These are phyloP conservation scores for Trametes meyenii DNA, from an alignment of 768 basidiomycete species.

Conservation along the genomic window DNA sequence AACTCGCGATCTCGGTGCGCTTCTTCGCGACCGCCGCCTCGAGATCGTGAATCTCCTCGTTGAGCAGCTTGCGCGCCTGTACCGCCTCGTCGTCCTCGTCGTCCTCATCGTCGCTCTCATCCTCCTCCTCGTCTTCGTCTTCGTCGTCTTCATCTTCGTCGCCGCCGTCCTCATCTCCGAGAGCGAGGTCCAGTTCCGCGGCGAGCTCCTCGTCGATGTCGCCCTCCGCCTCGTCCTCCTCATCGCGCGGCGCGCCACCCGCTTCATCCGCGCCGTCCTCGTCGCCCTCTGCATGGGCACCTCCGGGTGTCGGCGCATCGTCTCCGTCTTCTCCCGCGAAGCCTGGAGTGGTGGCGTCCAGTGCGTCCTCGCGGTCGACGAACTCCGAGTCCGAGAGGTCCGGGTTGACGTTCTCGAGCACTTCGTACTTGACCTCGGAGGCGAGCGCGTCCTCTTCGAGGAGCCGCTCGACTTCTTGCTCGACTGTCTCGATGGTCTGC, in stretches of 20 bases:
- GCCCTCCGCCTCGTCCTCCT: constrained; percentile 63
- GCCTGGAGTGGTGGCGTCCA: constrained; percentile 73
- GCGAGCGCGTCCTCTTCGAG: constrained; percentile 80
- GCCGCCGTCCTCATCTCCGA: constrained; percentile 65
- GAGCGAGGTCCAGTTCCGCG: constrained; percentile 83
- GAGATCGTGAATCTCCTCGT: constrained; percentile 87
- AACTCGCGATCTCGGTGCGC: constrained; percentile 77
- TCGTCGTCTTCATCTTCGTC: constrained; percentile 69
- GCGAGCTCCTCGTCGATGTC: constrained; percentile 90
- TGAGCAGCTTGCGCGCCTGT: constrained; percentile 77
- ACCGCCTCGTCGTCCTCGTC: constrained; percentile 77
- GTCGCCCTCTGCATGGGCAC: constrained; percentile 55
- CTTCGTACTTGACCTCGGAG: constrained; percentile 75
- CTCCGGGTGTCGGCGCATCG: constrained; percentile 63
- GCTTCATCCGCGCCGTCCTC: constrained; percentile 49
- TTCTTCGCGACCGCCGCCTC: constrained; percentile 89
- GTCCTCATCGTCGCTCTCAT: constrained; percentile 66
- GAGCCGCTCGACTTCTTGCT: constrained; percentile 88
- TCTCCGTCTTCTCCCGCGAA: constrained; percentile 65
- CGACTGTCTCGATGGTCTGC: constrained; percentile 92
- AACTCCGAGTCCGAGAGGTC: constrained; percentile 91
- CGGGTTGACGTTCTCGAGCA: constrained; percentile 89
- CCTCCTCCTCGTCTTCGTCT: constrained; percentile 61
- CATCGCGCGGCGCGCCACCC: constrained; percentile 56
- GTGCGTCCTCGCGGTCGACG: constrained; percentile 62